Evolutionary conservation across 169 alveolate species (phyloP), one percentile per base, ranked within the genome.

Genomic region (Eimeria maxima): DNA sequence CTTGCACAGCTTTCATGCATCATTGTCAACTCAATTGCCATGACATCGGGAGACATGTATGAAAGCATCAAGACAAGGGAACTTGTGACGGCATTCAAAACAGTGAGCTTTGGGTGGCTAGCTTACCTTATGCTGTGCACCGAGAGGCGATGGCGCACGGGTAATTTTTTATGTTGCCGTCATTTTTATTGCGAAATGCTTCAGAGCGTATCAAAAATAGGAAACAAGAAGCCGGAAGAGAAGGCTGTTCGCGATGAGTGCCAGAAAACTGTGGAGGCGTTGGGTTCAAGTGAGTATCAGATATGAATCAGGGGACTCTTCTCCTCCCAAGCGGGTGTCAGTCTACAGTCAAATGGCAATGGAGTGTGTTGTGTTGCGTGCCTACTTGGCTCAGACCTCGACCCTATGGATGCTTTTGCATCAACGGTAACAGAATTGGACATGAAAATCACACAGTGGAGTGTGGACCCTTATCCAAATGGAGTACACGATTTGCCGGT

Each of bases 401-500:
- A 95, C 55, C 96, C 97, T 18, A 89, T 95, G 92, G 97, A 95
- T 78, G 97, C 97, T 18, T 95, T 95, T 50, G 93, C 95, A n/a
- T 80, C 94, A 44, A 80, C 93, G 29, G 91, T 86, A 42, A 90
- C 96, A 16, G 95, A 90, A 50, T 45, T 91, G 27, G 97, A 95
- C 96, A 98, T 98, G 89, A 97, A 87, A 11, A 96, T 98, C 50
- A 97, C 99, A 47, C 99, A 97, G 88, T 98, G 99, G 99, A 98
- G 98, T 94, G 98, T 97, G 44, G 99, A 98, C 67, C 99, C 99
- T 18, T 98, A 98, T 86, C 99, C 99, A 38, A 98, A 98, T 94
- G 99, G 99, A 65, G 99, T 98, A 24, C 99, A 98, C 92, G 99
- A 98, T 71, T 93, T 98, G 60, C 98, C 99, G 16, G 97, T 98